phyloP scores from a whole-genome alignment of 202 grass and related monocot species.

The Bolboschoenoplectus hybrid region DNA sequence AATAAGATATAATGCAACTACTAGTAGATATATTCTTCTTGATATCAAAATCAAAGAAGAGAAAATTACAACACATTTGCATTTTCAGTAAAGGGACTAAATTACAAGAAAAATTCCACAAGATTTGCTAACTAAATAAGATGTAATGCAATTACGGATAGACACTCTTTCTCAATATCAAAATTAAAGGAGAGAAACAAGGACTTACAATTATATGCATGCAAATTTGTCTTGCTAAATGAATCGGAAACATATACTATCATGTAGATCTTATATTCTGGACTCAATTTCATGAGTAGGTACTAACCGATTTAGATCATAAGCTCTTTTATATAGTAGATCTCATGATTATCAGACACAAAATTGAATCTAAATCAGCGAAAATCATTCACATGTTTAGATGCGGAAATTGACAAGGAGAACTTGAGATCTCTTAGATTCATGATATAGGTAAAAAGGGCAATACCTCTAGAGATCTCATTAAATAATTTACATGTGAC shows the following conservation, averaged over 20 bases:
- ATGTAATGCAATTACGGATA: neutral
- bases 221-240: neutral
- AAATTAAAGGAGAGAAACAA: neutral
- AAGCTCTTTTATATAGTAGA: neutral
- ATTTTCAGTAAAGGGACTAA: neutral
- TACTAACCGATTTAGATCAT: neutral
- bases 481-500: neutral
- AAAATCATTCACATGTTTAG: neutral
- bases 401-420: neutral
- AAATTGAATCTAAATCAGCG: constrained; percentile 9
- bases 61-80: neutral
- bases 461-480: neutral
- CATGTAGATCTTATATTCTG: neutral
- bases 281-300: neutral
- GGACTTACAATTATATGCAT: neutral
- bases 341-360: neutral
- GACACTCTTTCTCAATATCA: neutral
- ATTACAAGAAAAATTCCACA: neutral
- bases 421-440: constrained; percentile 25
- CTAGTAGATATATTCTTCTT: neutral
- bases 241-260: neutral
- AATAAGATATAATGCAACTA: neutral
- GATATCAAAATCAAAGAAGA: neutral
- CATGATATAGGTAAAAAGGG: neutral
- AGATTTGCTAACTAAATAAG: neutral